Base-by-base conservation (phyloP, 805 yeast species). In the Ogataea polymorpha region DNA sequence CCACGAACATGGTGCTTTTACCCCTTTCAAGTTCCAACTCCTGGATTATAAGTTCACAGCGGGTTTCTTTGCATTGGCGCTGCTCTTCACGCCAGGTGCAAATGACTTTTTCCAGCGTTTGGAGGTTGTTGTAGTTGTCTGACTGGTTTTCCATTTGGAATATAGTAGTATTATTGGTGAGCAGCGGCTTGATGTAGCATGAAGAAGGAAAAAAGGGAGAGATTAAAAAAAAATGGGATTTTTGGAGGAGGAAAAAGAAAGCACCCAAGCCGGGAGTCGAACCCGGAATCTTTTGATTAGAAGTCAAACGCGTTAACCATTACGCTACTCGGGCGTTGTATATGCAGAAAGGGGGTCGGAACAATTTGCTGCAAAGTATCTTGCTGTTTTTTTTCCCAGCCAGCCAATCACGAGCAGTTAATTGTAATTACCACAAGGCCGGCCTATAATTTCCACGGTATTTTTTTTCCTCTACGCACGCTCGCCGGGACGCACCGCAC, bases 291-390 rank as follows among this genome's bases (percentile, higher is more conserved):
- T 72, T 72, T 73, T 74, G 79, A 74, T 74, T 73, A 74, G 79
- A 74, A 74, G 78, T 74, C 78, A 74, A 74, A 74, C 76, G 79
- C 79, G 79, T 72, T 74, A 73, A 74, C 79, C 79, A 74, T 74
- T 74, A 72, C 78, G 79, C 79, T 72, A 74, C 78, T 66, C 75
- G 68, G 74, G 75, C 76, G 41, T 26, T 27, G n/a, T 11, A 28
- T 17, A 16, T 9, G 9, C 16, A n/a, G 12, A 25, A 21, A 13
- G 15, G 18, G 26, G 13, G 13, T 12, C n/a, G 20, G n/a, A 28
- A 23, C 20, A 16, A n/a, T n/a, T 35, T 17, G 12, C 8, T 28
- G 21, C 36, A 23, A 31, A 18, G 9, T n/a, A 18, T 3, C 12
- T 16, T 31, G 33, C 23, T 9, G n/a, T 7, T 18, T 31, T 31